Conservation (phyloP, 805 yeast species). For the Metschnikowia vanudenii region DNA sequence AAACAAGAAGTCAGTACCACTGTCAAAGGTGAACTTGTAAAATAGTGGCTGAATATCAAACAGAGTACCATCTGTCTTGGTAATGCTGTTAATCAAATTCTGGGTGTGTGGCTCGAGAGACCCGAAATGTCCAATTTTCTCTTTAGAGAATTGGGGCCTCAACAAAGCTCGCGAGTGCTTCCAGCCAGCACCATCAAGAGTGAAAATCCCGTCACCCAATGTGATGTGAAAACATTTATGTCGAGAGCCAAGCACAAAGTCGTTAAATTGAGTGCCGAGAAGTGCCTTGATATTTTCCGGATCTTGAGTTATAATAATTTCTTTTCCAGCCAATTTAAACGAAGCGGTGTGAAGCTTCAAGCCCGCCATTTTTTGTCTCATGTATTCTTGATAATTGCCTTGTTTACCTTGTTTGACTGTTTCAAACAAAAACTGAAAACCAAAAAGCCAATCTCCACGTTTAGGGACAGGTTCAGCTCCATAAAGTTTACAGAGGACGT, state of each 20-base stretch:
- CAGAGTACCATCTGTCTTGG: constrained; percentile 7
- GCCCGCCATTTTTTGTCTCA: constrained; percentile 5
- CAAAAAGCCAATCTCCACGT: constrained; percentile 11
- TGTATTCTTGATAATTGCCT: constrained; percentile 12
- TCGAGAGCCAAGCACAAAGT: constrained; percentile 34
- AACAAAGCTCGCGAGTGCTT: constrained; percentile 37
- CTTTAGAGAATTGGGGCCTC: constrained; percentile 40
- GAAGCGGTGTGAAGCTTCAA: constrained; percentile 7
- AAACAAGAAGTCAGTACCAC: constrained; percentile 20
- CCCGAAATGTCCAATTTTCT: constrained; percentile 35
- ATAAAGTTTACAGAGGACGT: constrained; percentile 1
- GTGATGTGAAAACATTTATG: constrained; percentile 32
- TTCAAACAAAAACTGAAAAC: constrained; percentile 10
- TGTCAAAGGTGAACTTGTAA: constrained; percentile 19
- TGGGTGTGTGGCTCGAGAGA: constrained; percentile 34
- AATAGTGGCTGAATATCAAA: constrained; percentile 20
- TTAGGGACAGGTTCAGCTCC: constrained; percentile 8
- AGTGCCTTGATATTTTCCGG: constrained; percentile 40
- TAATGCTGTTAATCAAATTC: constrained; percentile 26
- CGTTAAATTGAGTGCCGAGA: constrained; percentile 39
- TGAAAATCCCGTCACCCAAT: constrained; percentile 40
- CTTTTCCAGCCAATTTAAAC: constrained; percentile 12
- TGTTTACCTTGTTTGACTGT: constrained; percentile 6
- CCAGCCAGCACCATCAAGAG: constrained; percentile 41
- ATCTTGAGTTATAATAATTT: constrained; percentile 25